Evolutionary conservation across 1,284 basidiomycete genomes (phyloP).

Genomic region (Hypsizygus ulmarius): DNA sequence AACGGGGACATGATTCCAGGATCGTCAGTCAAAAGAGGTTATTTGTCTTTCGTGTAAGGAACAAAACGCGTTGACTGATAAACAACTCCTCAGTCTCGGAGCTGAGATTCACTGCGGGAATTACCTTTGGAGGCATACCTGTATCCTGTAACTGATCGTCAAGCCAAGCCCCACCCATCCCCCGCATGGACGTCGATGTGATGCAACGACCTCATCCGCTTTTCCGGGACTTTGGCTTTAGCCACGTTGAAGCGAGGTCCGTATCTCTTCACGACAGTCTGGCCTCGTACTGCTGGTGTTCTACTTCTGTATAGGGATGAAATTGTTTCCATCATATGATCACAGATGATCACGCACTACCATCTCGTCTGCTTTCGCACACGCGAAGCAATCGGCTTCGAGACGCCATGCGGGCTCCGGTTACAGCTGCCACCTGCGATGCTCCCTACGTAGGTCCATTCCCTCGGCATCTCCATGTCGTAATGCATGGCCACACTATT

Average conservation of each 20-base stretch:
- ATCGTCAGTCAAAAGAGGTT: slow-evolving; percentile 16
- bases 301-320: slow-evolving; percentile 5
- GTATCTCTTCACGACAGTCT: slow-evolving; percentile 3
- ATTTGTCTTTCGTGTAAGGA: slow-evolving; percentile 20
- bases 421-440: slow-evolving; percentile 6
- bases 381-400: slow-evolving; percentile 8
- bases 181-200: slow-evolving; percentile 5
- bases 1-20: slow-evolving; percentile 7
- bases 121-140: not conserved
- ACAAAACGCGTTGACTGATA: slow-evolving; percentile 5
- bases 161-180: slow-evolving; percentile 4
- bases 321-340: slow-evolving; percentile 19
- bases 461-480: slow-evolving; percentile 17
- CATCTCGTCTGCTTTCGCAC: slow-evolving; percentile 14
- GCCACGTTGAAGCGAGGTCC: not conserved
- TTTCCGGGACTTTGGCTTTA: slow-evolving; percentile 6
- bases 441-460: slow-evolving; percentile 9
- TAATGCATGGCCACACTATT: slow-evolving; percentile 1
- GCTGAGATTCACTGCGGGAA: not conserved
- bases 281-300: slow-evolving; percentile 7
- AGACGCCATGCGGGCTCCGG: slow-evolving; percentile 11
- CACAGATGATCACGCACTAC: slow-evolving; percentile 19
- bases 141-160: slow-evolving; percentile 1
- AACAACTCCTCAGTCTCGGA: slow-evolving; percentile 10
- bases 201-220: slow-evolving; percentile 9